Conservation (phyloP, 495 filamentous ascomycete genomes). For the Cercophora newfieldiana region DNA sequence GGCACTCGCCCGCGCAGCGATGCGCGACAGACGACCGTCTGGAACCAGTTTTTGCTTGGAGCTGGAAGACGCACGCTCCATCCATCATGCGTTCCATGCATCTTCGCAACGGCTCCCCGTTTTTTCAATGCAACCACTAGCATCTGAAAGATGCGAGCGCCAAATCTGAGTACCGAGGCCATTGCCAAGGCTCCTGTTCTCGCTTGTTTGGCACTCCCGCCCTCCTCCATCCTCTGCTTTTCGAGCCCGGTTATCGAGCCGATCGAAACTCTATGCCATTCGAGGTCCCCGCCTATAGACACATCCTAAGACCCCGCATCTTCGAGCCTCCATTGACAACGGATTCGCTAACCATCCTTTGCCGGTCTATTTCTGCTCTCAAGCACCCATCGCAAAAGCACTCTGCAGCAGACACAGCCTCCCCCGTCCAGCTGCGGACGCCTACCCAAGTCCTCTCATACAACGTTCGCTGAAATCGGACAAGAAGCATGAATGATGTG, state of each 20-base stretch:
- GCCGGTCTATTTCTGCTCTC: not conserved
- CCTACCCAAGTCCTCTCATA: not conserved
- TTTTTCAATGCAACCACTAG: conserved; percentile 1
- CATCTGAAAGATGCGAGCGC: not conserved
- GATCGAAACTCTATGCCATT: not conserved
- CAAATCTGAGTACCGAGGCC: not conserved
- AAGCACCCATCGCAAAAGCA: not conserved
- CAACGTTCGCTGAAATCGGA: not conserved
- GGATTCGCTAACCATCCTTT: not conserved
- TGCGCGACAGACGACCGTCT: not conserved
- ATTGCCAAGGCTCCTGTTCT: not conserved
- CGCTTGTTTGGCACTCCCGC: not conserved
- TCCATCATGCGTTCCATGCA: conserved; percentile 12
- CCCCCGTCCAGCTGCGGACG: not conserved
- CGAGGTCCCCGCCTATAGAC: too few species aligned
- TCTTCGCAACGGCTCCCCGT: not conserved
- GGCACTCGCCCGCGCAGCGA: not conserved
- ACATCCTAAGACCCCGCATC: not conserved
- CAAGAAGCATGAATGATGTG: not conserved
- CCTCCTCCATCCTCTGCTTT: not conserved
- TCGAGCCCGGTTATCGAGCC: not conserved
- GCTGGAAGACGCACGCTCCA: not conserved
- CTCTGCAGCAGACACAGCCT: not conserved
- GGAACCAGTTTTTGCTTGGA: not conserved
- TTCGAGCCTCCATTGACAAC: not conserved